Base-by-base conservation (phyloP, 148 eudicot genomes). In the Amaranthus cruentus region DNA sequence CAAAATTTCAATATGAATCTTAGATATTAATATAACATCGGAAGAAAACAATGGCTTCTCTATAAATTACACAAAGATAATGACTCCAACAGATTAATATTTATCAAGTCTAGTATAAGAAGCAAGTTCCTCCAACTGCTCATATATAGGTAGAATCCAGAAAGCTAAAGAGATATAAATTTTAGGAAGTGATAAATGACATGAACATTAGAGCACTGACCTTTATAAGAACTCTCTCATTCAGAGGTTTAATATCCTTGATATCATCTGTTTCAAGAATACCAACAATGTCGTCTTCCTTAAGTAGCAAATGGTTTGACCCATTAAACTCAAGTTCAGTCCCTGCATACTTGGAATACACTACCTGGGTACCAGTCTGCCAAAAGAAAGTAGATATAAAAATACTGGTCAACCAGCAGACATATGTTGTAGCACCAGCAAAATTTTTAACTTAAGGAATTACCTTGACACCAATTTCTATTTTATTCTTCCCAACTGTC, bases 281-380 rank as follows among this genome's bases (percentile, higher is more conserved):
- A 55, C 98, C 98, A 74, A 90, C 85, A 79, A 92, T 88, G 76
- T 92, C 98, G 75, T 92, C 98, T 81, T 92, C 98, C 87, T 90
- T 90, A 73, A 92, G 56, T 2, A 92, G 79, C 50, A 92, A 75
- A 80, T 92, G 98, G 78, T 74, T 87, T 68, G 87, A 38, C 52
- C 96, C 98, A 71, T 87, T 81, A 77, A 92, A 90, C 66, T 88
- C 93, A 75, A 92, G 85, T 77, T 92, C 98, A 14, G 98, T 92
- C 72, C 98, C 98, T 2, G 96, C 91, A 73, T 88, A 92, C 84
- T 90, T 92, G 57, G 98, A 92, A 74, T 92, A 92, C 56, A 92
- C 90, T 60, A 92, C 80, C 70, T 87, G 83, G 72, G 84, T 62
- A 49, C 98, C 98, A 69, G 85, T 82, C 98, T 92, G 83, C 51